phyloP scores from a whole-genome alignment of 805 yeast genomes.

The Candida argentea region DNA sequence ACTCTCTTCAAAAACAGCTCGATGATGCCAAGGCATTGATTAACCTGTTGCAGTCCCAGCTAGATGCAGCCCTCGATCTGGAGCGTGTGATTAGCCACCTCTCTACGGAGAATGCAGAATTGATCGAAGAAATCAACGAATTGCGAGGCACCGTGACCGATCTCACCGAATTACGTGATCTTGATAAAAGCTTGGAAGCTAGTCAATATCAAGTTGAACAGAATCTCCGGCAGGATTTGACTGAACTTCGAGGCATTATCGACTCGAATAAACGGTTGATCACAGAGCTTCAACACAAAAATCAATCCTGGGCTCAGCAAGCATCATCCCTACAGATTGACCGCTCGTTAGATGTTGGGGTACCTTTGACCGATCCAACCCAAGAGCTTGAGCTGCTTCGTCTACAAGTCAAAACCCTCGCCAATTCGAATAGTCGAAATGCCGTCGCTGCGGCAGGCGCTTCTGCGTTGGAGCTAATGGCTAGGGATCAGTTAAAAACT shows the following conservation, averaged over 20 bases:
- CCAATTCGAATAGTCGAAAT: too few species aligned
- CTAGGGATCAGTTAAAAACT: too few species aligned
- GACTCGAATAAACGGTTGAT: constrained; percentile 9
- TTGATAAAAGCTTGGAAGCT: constrained; percentile 34
- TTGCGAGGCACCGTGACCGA: constrained; percentile 33
- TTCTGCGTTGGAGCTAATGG: too few species aligned
- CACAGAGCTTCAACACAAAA: constrained; percentile 10
- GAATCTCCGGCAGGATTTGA: constrained; percentile 27
- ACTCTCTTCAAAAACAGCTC: constrained; percentile 12
- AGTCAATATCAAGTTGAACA: constrained; percentile 9
- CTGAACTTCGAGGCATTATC: constrained; percentile 8
- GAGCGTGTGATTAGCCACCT: constrained; percentile 24
- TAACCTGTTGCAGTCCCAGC: constrained; percentile 17
- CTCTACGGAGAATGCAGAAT: constrained; percentile 24
- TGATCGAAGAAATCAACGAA: constrained; percentile 19
- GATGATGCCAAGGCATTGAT: constrained; percentile 14
- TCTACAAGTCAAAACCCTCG: too few species aligned
- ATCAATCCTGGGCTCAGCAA: constrained; percentile 11
- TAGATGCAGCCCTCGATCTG: constrained; percentile 26
- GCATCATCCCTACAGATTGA: constrained; percentile 10
- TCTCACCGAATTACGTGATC: constrained; percentile 37
- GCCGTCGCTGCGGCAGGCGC: too few species aligned
- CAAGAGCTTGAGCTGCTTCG: neutral
- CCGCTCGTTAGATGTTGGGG: neutral
- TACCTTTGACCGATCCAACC: neutral